A percentile compares a stretch with the other conserved stretches of the same genome.
Evolutionary conservation across 164 flowering plant genomes (phyloP).

Genomic region (Taxillus chinensis): DNA sequence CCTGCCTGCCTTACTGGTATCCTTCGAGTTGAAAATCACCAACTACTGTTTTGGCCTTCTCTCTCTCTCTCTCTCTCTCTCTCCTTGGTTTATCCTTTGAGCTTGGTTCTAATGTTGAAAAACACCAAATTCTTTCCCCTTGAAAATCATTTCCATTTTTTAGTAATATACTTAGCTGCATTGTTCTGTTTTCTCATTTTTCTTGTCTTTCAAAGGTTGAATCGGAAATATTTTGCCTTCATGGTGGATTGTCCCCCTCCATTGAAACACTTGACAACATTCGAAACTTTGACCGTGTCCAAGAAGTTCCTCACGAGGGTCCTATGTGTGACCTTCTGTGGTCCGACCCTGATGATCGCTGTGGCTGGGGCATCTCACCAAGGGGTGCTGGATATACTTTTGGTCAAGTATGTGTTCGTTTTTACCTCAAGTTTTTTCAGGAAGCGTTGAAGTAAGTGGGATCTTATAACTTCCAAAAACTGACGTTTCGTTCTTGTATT

Average conservation of each 20-base stretch:
- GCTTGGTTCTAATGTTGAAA: too few relatives aligned
- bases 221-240: conserved; percentile 93
- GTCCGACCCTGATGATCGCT: conserved; percentile 98
- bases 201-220: conserved; percentile 52
- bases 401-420: conserved; percentile 56
- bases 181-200: not conserved
- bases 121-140: not conserved
- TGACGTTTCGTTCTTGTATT: not conserved
- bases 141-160: not conserved
- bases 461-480: not conserved
- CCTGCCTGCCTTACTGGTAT: too few relatives aligned
- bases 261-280: conserved; percentile 90
- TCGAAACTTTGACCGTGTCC: conserved; percentile 89
- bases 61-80: too few relatives aligned
- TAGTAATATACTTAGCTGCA: not conserved
- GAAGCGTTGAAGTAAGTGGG: not conserved
- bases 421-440: not conserved
- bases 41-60: too few relatives aligned
- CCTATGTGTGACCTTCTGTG: conserved; percentile 96
- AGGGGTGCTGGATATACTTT: conserved; percentile 96
- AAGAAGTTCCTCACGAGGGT: conserved; percentile 97
- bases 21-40: too few relatives aligned
- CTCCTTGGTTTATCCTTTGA: too few relatives aligned
- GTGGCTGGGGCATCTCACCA: conserved; percentile 99
- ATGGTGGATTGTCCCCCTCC: conserved; percentile 94